phyloP scores from a whole-genome alignment of 805 yeast species.

The Tetrapisispora arboricola region DNA sequence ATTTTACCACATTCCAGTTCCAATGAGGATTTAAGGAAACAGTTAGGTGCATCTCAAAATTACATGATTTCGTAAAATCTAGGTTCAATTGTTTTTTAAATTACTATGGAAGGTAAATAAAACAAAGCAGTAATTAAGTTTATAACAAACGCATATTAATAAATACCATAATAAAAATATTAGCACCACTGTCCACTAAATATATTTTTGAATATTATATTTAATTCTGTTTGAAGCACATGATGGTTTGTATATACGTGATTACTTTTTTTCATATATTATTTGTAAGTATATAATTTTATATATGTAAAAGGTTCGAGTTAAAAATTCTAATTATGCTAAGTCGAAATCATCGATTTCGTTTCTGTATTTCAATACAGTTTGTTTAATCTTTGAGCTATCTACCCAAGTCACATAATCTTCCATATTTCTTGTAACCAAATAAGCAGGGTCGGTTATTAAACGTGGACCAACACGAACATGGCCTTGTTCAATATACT shows the following conservation, averaged over 20 bases:
- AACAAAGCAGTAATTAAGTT: too few species aligned
- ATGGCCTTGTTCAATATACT: constrained; percentile 92
- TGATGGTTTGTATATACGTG: too few species aligned
- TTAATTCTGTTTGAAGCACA: too few species aligned
- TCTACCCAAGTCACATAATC: constrained; percentile 99
- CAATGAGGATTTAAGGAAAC: constrained; percentile 30
- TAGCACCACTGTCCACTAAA: too few species aligned
- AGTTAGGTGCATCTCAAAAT: constrained; percentile 31
- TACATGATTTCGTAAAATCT: constrained; percentile 12
- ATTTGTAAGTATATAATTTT: too few species aligned
- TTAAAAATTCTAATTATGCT: constrained; percentile 21
- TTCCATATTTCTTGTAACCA: constrained; percentile 88
- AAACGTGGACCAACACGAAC: constrained; percentile 95
- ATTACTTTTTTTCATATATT: too few species aligned
- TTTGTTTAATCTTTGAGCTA: constrained; percentile 82
- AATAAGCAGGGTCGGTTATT: constrained; percentile 89
- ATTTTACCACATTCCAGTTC: constrained; percentile 29
- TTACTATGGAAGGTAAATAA: too few species aligned
- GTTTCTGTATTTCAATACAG: constrained; percentile 79
- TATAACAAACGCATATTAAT: too few species aligned
- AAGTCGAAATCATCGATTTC: constrained; percentile 50
- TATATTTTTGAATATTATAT: too few species aligned
- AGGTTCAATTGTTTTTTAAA: too few species aligned
- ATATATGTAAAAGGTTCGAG: too few species aligned
- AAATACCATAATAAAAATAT: too few species aligned